Base-by-base conservation (phyloP, 331 rosid genomes). In the Prunus yedoensis region DNA sequence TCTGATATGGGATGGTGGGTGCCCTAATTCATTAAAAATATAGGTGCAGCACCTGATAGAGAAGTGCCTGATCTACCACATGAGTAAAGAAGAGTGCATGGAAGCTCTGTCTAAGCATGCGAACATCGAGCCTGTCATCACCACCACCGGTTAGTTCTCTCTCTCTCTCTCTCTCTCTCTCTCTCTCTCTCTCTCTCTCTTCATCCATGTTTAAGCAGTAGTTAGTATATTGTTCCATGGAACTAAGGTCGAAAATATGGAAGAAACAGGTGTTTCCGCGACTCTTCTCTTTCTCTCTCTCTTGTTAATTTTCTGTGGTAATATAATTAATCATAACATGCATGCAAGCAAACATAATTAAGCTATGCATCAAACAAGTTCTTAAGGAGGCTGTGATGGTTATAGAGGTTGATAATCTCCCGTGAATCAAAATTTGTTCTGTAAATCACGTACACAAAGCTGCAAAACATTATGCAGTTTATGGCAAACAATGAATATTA, bases 21-120 rank as follows among this genome's bases (percentile, higher is more conserved):
- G 60, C 65, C 70, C 69, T 74, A 61, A 74, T 35, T 35, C 41
- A 35, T 61, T 73, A 38, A 10, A 0, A 11, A 47, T 70, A 30
- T 73, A 94, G 97, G 90, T 94, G 75, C 98, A 94, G 75, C 93
- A 91, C 81, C 81, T 94, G 83, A 94, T 94, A 57, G 98, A 94
- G 83, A 90, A 90, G 88, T 94, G 98, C 69, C 74, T 94, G 90
- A 87, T 84, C 74, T 91, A 90, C 78, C 79, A 73, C 65, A 87
- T 94, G 98, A 87, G 82, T 9, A 90, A 87, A 85, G 95, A 94
- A 56, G 93, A 91, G 78, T 94, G 98, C 89, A 82, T 86, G 91
- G 98, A 90, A 74, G 96, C 95, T 10, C 96, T 94, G 15, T 87
- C 93, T 45, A 91, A 91, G 80, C 92, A 94, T 74, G 98, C 97